Conservation (phyloP, 1,139 yeast genomes). For the Casaregolazyma lundiana region DNA sequence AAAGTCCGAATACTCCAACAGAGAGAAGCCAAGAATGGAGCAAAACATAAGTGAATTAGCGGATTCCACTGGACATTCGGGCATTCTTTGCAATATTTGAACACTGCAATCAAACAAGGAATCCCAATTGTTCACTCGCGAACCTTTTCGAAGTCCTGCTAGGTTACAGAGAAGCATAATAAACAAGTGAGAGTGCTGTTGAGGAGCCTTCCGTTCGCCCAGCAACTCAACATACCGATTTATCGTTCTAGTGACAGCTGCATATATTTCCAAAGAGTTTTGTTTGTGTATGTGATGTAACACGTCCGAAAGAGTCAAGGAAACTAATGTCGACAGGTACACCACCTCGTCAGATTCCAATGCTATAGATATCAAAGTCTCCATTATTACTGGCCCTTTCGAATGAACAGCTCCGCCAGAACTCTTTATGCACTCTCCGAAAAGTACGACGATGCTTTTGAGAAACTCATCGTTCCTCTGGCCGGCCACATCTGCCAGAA, state of each 20-base stretch:
- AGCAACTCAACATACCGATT: slow-evolving; percentile 1
- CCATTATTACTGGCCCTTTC: slow-evolving; percentile 50
- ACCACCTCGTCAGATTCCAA: slow-evolving; percentile 11
- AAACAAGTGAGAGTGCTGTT: slow-evolving; percentile 11
- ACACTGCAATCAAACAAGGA: slow-evolving; percentile 13
- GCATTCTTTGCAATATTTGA: background rate
- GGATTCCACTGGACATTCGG: background rate
- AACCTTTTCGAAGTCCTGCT: slow-evolving; percentile 37
- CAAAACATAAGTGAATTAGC: background rate
- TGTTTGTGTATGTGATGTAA: slow-evolving; percentile 58
- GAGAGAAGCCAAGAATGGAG: background rate
- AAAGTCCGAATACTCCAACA: slow-evolving; percentile 24
- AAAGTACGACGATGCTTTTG: slow-evolving; percentile 56
- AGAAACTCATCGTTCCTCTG: slow-evolving; percentile 43
- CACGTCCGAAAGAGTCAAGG: slow-evolving; percentile 36
- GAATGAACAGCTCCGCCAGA: slow-evolving; percentile 74
- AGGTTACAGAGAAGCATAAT: slow-evolving; percentile 27
- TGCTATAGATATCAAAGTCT: slow-evolving; percentile 28
- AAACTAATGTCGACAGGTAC: slow-evolving; percentile 19
- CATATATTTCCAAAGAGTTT: slow-evolving; percentile 44
- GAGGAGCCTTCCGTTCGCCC: background rate
- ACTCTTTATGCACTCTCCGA: slow-evolving; percentile 71
- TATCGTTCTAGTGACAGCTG: slow-evolving; percentile 21
- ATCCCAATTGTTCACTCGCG: slow-evolving; percentile 36
- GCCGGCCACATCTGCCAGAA: slow-evolving; percentile 46